These are phyloP conservation scores for Amanita molliuscula DNA, from an alignment of 768 basidiomycete species.

Conservation along the genomic window DNA sequence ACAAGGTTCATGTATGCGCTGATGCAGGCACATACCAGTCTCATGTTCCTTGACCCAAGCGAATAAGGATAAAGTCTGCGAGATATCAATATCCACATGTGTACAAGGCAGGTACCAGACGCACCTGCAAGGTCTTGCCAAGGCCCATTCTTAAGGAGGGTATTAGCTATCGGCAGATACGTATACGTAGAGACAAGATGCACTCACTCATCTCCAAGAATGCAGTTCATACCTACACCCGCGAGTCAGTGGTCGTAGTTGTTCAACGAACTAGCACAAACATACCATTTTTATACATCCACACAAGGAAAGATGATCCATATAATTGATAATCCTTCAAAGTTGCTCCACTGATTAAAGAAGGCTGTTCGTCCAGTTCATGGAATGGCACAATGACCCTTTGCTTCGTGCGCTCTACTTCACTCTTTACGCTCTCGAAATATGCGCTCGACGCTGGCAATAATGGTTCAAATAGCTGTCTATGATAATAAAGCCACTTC, in stretches of 20 bases:
- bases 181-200: background rate
- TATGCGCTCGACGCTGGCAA: conserved; percentile 25
- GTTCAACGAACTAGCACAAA: conserved; percentile 4
- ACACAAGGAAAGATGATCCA: conserved; percentile 55
- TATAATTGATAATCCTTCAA: conserved; percentile 68
- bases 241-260: too few relatives aligned
- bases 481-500: conserved; percentile 36
- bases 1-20: background rate
- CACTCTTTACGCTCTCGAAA: conserved; percentile 24
- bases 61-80: conserved; percentile 48
- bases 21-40: conserved; percentile 17
- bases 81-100: background rate
- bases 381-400: conserved; percentile 25
- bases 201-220: conserved; percentile 59
- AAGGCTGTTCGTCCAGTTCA: conserved; percentile 35
- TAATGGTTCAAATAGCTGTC: conserved; percentile 34
- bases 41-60: conserved; percentile 53
- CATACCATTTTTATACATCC: conserved; percentile 58
- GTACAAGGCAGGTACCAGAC: background rate
- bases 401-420: conserved; percentile 12
- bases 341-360: conserved; percentile 38
- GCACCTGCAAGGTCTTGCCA: conserved; percentile 53
- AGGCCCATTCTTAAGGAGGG: conserved; percentile 41
- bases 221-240: conserved; percentile 51
- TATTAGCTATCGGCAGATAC: background rate